Conservation (phyloP, 1,284 basidiomycete genomes). For the Ustilago tritici region DNA sequence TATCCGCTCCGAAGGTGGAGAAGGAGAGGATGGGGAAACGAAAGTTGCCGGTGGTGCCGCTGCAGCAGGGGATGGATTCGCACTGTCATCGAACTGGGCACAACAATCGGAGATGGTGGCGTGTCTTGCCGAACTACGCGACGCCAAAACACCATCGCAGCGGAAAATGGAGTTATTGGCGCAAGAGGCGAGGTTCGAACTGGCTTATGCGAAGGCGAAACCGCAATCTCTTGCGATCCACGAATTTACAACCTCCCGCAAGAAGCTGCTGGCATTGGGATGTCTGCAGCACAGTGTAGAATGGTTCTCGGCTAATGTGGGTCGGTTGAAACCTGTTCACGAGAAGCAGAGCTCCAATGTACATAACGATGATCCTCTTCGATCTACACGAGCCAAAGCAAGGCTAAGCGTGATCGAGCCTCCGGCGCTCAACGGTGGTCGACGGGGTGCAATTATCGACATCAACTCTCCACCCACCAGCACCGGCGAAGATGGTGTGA, state of each 20-base stretch:
- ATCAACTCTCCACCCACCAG: background rate
- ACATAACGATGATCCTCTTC: background rate
- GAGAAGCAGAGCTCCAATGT: constrained; percentile 10
- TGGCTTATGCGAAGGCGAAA: constrained; percentile 29
- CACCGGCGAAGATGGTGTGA: background rate
- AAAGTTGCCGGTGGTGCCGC: background rate
- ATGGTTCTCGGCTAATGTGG: constrained; percentile 58
- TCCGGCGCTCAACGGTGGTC: constrained; percentile 3
- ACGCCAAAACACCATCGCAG: constrained; percentile 30
- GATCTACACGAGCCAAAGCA: constrained; percentile 27
- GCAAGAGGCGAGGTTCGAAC: constrained; percentile 48
- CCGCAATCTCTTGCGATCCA: constrained; percentile 33
- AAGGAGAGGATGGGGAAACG: background rate
- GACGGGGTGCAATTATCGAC: background rate
- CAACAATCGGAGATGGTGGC: constrained; percentile 78
- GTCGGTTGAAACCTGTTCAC: constrained; percentile 69
- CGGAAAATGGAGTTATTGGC: constrained; percentile 37
- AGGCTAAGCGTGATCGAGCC: constrained; percentile 41
- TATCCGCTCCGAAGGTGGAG: constrained; percentile 71
- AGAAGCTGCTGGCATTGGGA: constrained; percentile 82
- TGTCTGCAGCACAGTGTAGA: constrained; percentile 81
- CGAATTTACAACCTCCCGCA: constrained; percentile 80
- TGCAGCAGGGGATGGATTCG: constrained; percentile 14
- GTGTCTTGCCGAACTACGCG: constrained; percentile 77
- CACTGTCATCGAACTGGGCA: constrained; percentile 61